Evolutionary conservation across 805 yeast species (phyloP).

Genomic region (Metschnikowia lachancei): DNA sequence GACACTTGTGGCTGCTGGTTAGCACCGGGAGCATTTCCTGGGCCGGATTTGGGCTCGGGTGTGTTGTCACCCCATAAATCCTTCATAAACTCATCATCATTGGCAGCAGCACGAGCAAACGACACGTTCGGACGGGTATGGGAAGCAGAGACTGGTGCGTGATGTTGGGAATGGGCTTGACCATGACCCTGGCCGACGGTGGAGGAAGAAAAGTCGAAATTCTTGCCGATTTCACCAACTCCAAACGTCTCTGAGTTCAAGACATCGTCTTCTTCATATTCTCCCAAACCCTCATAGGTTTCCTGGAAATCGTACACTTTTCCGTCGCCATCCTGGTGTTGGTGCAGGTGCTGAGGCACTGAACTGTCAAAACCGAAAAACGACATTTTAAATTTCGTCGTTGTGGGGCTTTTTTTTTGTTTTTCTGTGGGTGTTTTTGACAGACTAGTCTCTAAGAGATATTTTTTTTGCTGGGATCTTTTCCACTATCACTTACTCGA

Average conservation of each 20-base stretch:
- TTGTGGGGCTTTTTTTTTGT: background rate
- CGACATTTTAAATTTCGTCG: slow-evolving; percentile 44
- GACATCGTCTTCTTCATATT: slow-evolving; percentile 69
- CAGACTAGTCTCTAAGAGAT: no score
- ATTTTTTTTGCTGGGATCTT: no score
- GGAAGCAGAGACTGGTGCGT: slow-evolving; percentile 15
- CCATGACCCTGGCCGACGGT: slow-evolving; percentile 4
- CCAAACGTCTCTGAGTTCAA: slow-evolving; percentile 82
- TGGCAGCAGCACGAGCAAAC: slow-evolving; percentile 42
- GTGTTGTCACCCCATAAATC: slow-evolving; percentile 45
- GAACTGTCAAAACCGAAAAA: slow-evolving; percentile 63
- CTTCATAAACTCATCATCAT: slow-evolving; percentile 45
- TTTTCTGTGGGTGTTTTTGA: no score
- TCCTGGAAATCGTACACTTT: slow-evolving; percentile 74
- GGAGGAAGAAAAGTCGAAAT: slow-evolving; percentile 58
- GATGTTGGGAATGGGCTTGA: no score
- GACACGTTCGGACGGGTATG: slow-evolving; percentile 29
- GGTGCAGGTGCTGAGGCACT: slow-evolving; percentile 30
- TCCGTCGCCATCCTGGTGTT: slow-evolving; percentile 8
- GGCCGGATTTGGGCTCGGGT: slow-evolving; percentile 20
- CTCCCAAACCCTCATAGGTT: slow-evolving; percentile 76
- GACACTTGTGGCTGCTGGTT: slow-evolving; percentile 21
- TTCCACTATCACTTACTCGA: no score
- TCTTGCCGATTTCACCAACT: slow-evolving; percentile 50
- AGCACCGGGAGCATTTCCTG: slow-evolving; percentile 32